A percentile compares a stretch with the other conserved stretches of the same genome.
Evolutionary conservation across 2,329 filamentous ascomycete genomes (phyloP).

Genomic region (Botrytis porri): DNA sequence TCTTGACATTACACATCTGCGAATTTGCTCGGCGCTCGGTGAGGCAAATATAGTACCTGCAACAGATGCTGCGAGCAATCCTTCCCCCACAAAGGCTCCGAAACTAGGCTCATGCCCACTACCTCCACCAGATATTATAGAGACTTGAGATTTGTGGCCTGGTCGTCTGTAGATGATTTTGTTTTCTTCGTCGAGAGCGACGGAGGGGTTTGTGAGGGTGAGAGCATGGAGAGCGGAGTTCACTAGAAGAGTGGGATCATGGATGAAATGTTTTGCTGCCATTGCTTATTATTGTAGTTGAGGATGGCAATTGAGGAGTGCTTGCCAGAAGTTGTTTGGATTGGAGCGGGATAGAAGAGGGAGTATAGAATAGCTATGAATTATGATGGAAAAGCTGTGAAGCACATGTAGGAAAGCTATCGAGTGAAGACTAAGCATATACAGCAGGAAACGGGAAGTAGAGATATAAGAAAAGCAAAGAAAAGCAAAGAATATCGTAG

Average conservation of each 20-base stretch:
- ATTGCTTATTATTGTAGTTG: constrained; percentile 34
- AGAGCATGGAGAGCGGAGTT: constrained; percentile 71
- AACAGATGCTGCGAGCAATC: constrained; percentile 76
- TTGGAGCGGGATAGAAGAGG: background rate
- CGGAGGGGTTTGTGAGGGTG: constrained; percentile 78
- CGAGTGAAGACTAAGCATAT: background rate
- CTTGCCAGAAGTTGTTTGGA: background rate
- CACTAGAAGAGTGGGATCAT: constrained; percentile 77
- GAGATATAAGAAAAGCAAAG: background rate
- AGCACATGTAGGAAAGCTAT: background rate
- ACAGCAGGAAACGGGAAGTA: background rate
- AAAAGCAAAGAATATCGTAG: constrained; percentile 1
- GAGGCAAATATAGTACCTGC: constrained; percentile 86
- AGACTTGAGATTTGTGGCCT: constrained; percentile 59
- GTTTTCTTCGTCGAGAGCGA: constrained; percentile 73
- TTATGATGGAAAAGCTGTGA: background rate
- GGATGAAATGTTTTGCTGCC: constrained; percentile 82
- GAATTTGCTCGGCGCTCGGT: constrained; percentile 78
- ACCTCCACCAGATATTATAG: constrained; percentile 83
- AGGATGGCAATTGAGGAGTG: background rate
- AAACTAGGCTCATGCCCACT: constrained; percentile 90
- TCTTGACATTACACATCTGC: constrained; percentile 68
- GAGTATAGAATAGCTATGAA: background rate
- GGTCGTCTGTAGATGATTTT: constrained; percentile 81
- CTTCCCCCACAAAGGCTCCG: constrained; percentile 77